phyloP scores from a whole-genome alignment of 192 early-diverging fungal genomes.

The Cetraspora pellucida region DNA sequence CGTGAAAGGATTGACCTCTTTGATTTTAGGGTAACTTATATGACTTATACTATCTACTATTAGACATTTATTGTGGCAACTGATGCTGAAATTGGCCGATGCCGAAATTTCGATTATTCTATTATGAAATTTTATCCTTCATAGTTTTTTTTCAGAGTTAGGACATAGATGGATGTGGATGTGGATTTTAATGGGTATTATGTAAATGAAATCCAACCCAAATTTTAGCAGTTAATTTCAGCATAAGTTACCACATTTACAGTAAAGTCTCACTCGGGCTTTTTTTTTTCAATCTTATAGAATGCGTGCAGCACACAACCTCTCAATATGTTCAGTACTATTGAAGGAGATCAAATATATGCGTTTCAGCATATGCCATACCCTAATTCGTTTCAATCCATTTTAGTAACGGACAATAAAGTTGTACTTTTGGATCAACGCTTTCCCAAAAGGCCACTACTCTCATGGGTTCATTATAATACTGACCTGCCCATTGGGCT shows the following conservation, averaged over 20 bases:
- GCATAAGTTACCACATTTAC: too few species aligned
- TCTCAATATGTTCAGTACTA: not conserved
- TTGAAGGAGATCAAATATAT: slow-evolving; percentile 18
- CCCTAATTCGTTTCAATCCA: slow-evolving; percentile 1
- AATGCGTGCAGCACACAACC: not conserved
- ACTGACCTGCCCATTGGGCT: not conserved
- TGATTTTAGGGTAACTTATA: slow-evolving; percentile 32
- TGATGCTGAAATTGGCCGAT: too few species aligned
- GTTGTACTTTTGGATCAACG: slow-evolving; percentile 30
- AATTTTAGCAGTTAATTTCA: too few species aligned
- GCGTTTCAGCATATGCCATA: slow-evolving; percentile 13
- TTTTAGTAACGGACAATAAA: slow-evolving; percentile 1
- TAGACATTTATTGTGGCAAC: not conserved
- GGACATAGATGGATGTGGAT: too few species aligned
- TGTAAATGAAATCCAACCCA: too few species aligned
- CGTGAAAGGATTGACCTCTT: not conserved
- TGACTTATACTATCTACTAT: not conserved
- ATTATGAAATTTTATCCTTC: too few species aligned
- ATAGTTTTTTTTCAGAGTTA: too few species aligned
- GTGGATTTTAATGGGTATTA: too few species aligned
- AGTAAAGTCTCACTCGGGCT: not conserved
- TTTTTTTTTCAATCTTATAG: not conserved
- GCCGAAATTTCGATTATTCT: too few species aligned
- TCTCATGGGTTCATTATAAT: slow-evolving; percentile 10
- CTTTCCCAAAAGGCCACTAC: slow-evolving; percentile 28